Conservation (phyloP, 2,329 filamentous ascomycete species). For the Cytospora leucostoma region DNA sequence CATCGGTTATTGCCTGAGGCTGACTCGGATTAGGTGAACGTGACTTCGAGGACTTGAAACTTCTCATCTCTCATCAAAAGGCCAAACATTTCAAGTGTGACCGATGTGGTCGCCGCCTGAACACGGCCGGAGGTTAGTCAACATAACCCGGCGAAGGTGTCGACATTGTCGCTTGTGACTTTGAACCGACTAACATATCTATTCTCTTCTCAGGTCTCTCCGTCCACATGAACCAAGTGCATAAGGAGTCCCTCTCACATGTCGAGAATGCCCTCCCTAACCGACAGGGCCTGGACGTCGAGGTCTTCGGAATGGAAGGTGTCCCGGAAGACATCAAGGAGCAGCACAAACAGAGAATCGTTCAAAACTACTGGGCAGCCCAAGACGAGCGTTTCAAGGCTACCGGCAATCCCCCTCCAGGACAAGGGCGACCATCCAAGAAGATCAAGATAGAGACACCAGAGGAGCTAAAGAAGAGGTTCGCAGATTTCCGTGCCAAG, state of each 20-base stretch:
- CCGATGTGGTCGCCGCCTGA: constrained; percentile 81
- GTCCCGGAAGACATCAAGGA: constrained; percentile 84
- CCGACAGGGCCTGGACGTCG: constrained; percentile 81
- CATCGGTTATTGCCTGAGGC: constrained; percentile 2
- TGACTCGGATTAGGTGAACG: constrained; percentile 65
- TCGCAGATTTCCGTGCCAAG: constrained; percentile 75
- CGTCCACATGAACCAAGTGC: constrained; percentile 97
- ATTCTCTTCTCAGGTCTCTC: constrained; percentile 68
- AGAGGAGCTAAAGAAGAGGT: constrained; percentile 76
- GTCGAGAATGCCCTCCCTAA: constrained; percentile 93
- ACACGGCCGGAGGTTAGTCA: constrained; percentile 84
- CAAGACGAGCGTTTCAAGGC: constrained; percentile 79
- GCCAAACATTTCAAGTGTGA: constrained; percentile 99
- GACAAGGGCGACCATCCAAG: constrained; percentile 64
- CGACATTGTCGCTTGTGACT: not conserved
- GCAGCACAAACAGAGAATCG: constrained; percentile 83
- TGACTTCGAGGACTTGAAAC: constrained; percentile 96
- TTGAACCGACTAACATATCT: constrained; percentile 23
- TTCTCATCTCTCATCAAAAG: constrained; percentile 95
- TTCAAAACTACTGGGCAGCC: constrained; percentile 80
- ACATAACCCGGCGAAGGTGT: not conserved
- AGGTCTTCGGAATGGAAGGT: constrained; percentile 98
- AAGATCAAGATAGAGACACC: constrained; percentile 73
- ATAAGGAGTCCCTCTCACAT: constrained; percentile 84
- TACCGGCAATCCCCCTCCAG: constrained; percentile 81